These are phyloP conservation scores for Sporothrix phasma DNA, from an alignment of 2,329 filamentous ascomycete genomes.

Conservation along the genomic window DNA sequence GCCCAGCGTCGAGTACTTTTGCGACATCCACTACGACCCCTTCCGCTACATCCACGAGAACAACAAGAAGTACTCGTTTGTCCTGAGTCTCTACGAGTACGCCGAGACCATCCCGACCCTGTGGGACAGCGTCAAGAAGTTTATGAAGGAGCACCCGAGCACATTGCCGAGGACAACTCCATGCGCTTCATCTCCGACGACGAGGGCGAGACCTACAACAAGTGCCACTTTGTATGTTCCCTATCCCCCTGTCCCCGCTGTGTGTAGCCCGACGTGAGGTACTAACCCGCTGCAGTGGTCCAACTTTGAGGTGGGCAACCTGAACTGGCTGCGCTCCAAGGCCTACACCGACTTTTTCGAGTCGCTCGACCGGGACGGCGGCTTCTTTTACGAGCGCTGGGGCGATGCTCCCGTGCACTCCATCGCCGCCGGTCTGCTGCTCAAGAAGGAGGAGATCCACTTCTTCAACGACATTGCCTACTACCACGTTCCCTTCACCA, in stretches of 20 bases:
- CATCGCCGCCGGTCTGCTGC: conserved; percentile 79
- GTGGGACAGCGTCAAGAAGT: conserved; percentile 92
- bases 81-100: conserved; percentile 92
- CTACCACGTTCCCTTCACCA: conserved; percentile 98
- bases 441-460: conserved; percentile 89
- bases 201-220: conserved; percentile 83
- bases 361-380: conserved; percentile 76
- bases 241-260: conserved; percentile 18
- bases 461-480: conserved; percentile 99
- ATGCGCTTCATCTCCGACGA: conserved; percentile 91
- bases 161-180: conserved; percentile 73
- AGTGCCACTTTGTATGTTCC: conserved; percentile 94
- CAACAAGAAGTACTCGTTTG: conserved; percentile 97
- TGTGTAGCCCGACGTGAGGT: conserved; percentile 20
- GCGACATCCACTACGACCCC: conserved; percentile 89
- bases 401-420: conserved; percentile 84
- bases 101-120: conserved; percentile 90
- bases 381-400: conserved; percentile 99
- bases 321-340: conserved; percentile 85
- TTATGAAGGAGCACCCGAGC: conserved; percentile 81
- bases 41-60: conserved; percentile 96
- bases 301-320: conserved; percentile 93
- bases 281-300: conserved; percentile 64
- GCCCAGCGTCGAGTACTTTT: conserved; percentile 91
- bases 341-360: conserved; percentile 88